phyloP scores from a whole-genome alignment of 1,284 basidiomycete genomes.

The Ceratobasidium sp. region DNA sequence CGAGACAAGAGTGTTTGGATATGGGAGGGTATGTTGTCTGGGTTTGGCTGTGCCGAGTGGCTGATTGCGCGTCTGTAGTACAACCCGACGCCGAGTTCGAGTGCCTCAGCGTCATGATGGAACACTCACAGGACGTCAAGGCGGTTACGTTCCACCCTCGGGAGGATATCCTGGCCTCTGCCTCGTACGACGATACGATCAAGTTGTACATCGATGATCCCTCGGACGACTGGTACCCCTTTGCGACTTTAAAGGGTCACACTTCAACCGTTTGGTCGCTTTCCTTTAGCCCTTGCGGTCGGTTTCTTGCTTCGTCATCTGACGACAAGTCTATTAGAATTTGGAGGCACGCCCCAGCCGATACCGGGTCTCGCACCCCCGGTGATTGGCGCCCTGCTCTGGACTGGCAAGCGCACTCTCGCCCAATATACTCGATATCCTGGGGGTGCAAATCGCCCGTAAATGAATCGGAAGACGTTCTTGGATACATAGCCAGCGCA shows the following conservation, averaged over 20 bases:
- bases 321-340: slow-evolving; percentile 80
- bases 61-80: slow-evolving; percentile 55
- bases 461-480: slow-evolving; percentile 42
- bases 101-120: slow-evolving; percentile 95
- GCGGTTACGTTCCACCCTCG: slow-evolving; percentile 92
- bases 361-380: slow-evolving; percentile 1
- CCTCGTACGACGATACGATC: slow-evolving; percentile 96
- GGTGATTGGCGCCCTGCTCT: slow-evolving; percentile 54
- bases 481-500: slow-evolving; percentile 57
- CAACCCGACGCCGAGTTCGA: slow-evolving; percentile 95
- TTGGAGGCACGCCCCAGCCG: slow-evolving; percentile 60
- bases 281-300: slow-evolving; percentile 79
- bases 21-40: slow-evolving; percentile 81
- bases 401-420: slow-evolving; percentile 43
- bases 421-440: slow-evolving; percentile 80
- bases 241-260: slow-evolving; percentile 81
- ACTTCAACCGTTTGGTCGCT: slow-evolving; percentile 92
- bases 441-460: slow-evolving; percentile 57
- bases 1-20: slow-evolving; percentile 99
- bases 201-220: slow-evolving; percentile 95
- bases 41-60: background rate
- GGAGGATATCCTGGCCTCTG: slow-evolving; percentile 97
- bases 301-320: slow-evolving; percentile 81
- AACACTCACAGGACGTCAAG: slow-evolving; percentile 97
- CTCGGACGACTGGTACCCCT: slow-evolving; percentile 92